Evolutionary conservation across 345 rosid genomes (phyloP).

Genomic region (Populus tremula): DNA sequence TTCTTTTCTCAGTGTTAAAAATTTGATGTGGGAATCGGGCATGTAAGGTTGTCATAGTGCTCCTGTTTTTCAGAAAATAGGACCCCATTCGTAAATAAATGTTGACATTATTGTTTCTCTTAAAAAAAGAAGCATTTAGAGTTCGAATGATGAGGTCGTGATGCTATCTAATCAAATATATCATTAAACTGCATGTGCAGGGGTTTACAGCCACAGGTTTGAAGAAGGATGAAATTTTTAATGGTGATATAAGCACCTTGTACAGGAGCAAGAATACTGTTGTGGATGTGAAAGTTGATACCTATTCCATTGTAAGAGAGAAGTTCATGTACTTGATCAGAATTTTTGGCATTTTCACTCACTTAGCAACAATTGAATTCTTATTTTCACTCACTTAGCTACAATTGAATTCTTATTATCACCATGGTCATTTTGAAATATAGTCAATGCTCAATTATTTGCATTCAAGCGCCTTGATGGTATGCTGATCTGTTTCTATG

Average conservation of each 20-base stretch:
- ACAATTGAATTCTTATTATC: neutral
- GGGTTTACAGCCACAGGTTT: conserved; percentile 70
- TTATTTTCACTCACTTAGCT: neutral
- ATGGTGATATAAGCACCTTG: conserved; percentile 65
- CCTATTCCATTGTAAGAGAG: conserved; percentile 60
- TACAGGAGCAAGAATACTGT: conserved; percentile 59
- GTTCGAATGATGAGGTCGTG: neutral
- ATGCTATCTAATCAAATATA: neutral
- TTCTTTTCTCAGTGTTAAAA: neutral
- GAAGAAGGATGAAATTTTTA: conserved; percentile 55
- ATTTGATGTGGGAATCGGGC: neutral
- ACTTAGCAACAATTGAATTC: neutral
- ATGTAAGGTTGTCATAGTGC: neutral
- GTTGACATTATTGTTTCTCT: conserved; percentile 3
- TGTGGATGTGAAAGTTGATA: conserved; percentile 75
- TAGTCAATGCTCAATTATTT: neutral
- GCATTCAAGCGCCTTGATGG: neutral
- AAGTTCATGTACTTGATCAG: neutral
- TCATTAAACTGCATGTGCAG: conserved; percentile 33
- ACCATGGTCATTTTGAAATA: neutral
- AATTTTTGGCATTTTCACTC: neutral
- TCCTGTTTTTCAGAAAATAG: neutral
- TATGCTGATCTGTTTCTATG: neutral
- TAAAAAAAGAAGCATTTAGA: neutral
- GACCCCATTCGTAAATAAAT: neutral